These are phyloP conservation scores for Cucurbita moschata DNA, from an alignment of 306 rosid species.

Conservation along the genomic window DNA sequence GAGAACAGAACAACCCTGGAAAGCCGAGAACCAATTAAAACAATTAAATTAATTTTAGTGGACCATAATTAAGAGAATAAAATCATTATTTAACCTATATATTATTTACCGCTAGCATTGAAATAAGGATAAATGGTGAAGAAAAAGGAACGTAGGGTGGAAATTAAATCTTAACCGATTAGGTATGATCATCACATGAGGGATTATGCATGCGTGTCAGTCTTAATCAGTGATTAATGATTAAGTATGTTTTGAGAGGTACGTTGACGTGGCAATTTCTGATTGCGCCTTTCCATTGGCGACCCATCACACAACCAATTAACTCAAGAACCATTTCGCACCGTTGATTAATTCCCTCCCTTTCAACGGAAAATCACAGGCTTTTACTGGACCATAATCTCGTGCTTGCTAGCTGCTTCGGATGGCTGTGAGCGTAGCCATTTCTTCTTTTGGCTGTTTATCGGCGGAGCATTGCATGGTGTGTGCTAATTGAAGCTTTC, in stretches of 20 bases:
- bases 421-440: conserved; percentile 14
- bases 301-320: not conserved
- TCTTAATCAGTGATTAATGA: not conserved
- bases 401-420: not conserved
- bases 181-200: no score
- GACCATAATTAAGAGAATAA: no score
- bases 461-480: not conserved
- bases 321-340: not conserved
- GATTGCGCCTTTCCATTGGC: not conserved
- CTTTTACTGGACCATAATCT: not conserved
- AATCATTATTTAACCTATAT: no score
- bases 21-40: no score
- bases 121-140: no score
- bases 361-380: not conserved
- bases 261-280: conserved; percentile 9
- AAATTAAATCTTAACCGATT: no score
- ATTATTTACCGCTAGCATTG: no score
- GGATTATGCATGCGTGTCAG: no score
- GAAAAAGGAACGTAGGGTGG: no score
- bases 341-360: conserved; percentile 13
- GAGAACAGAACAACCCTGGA: no score
- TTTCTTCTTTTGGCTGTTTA: not conserved
- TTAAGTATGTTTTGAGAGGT: not conserved
- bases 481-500: not conserved
- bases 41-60: no score